A percentile compares a stretch with the other conserved stretches of the same genome.
Conservation (phyloP, 345 rosid genomes). For the Acer yangbiense region DNA sequence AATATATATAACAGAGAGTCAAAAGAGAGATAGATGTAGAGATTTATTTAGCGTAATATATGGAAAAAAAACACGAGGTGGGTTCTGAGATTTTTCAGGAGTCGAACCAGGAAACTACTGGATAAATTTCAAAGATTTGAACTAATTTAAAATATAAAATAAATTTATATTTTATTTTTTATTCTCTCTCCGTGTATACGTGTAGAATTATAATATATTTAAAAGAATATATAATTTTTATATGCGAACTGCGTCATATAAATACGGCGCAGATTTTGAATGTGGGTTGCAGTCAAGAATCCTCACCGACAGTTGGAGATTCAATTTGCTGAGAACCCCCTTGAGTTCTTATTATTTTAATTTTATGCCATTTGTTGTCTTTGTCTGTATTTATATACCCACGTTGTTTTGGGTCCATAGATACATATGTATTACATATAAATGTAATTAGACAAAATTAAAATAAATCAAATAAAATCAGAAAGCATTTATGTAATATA, state of each 20-base stretch:
- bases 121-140: not conserved
- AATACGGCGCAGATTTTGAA: slow-evolving; percentile 13
- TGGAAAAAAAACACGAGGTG: not conserved
- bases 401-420: not conserved
- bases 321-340: not conserved
- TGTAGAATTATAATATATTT: no score
- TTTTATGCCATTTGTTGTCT: not conserved
- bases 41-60: not conserved
- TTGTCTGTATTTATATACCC: not conserved
- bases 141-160: no score
- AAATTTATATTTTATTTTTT: no score
- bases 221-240: not conserved
- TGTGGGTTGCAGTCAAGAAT: slow-evolving; percentile 12
- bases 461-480: no score
- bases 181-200: not conserved
- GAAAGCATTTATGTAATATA: no score
- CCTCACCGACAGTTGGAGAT: slow-evolving; percentile 31
- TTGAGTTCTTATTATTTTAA: not conserved
- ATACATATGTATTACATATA: no score
- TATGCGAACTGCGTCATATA: not conserved
- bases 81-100: not conserved
- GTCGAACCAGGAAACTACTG: slow-evolving; percentile 9
- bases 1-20: slow-evolving; percentile 6
- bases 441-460: no score
- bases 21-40: not conserved